Evolutionary conservation across 1,284 basidiomycete genomes (phyloP), one percentile per base, ranked within the genome.

Genomic region (Pseudozyma tsukubaensis): DNA sequence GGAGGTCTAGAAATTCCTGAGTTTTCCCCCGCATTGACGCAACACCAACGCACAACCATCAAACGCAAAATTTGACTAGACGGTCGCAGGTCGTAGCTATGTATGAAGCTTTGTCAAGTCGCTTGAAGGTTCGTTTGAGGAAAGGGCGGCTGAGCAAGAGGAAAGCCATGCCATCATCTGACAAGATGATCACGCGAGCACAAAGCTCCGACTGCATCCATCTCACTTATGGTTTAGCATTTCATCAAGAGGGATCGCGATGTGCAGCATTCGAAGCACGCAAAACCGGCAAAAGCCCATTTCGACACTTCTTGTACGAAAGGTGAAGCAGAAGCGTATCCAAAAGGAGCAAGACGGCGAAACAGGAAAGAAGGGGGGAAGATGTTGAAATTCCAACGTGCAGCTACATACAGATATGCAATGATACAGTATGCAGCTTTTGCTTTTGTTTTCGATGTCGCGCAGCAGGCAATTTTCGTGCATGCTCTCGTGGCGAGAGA

Each of bases 301-400:
- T n/a, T 8, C 37, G 37, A 39, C 37, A n/a, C 12, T n/a, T 12
- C 4, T 45, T 7, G 19, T 45, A 14, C 50, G 37, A 42, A n/a
- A 47, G 21, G 21, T 12, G 11, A 47, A 47, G 21, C 24, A 34
- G 14, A 50, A 50, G 48, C n/a, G 39, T 3, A 40, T 13, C n/a
- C 39, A 40, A 40, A 40, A 40, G n/a, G n/a, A 40, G 39, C 39
- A 50, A 29, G 24, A 29, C 24, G 24, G 24, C 24, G 6, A 29
- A 29, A 29, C 3, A 6, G 24, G 24, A 29, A 21, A 36, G 29
- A 13, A 39, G 36, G 40, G 4, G 21, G 50, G 32, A 40, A 53
- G 50, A 36, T 53, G 53, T 51, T 52, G 44, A 54, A 66, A 67
- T 67, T 67, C 63, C 57, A 66, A 42, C 57, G 12, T 59, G 63